These are phyloP conservation scores for Macadamia tetraphylla DNA, from an alignment of 164 flowering plant species.

Conservation along the genomic window DNA sequence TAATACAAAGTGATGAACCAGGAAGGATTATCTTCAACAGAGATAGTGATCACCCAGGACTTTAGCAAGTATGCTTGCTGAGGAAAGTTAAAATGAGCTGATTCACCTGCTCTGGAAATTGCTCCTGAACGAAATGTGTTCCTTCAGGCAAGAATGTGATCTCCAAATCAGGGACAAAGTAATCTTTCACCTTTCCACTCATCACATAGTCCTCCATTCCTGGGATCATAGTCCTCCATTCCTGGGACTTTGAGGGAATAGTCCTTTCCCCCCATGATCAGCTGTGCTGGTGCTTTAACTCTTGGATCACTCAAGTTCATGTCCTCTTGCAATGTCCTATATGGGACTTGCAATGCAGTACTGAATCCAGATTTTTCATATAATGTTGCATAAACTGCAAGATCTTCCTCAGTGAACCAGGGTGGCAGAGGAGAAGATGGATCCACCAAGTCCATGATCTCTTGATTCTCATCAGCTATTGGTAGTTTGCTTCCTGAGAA, in stretches of 20 bases:
- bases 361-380: slow-evolving; percentile 54
- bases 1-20: no score
- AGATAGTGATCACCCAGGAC: no score
- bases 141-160: no score
- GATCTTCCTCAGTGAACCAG: no score
- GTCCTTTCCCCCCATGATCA: slow-evolving; percentile 61
- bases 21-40: no score
- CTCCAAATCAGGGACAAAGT: slow-evolving; percentile 41
- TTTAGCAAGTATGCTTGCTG: slow-evolving; percentile 3
- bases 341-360: slow-evolving; percentile 50
- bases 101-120: slow-evolving; percentile 50
- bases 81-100: slow-evolving; percentile 39
- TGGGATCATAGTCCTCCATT: slow-evolving; percentile 43
- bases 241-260: no score
- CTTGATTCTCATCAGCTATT: slow-evolving; percentile 37
- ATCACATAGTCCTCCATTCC: slow-evolving; percentile 44
- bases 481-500: slow-evolving; percentile 46
- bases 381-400: slow-evolving; percentile 31
- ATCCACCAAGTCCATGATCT: slow-evolving; percentile 56
- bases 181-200: slow-evolving; percentile 34
- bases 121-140: slow-evolving; percentile 52
- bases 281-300: slow-evolving; percentile 35
- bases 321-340: slow-evolving; percentile 27
- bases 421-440: slow-evolving; percentile 47
- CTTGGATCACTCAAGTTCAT: slow-evolving; percentile 22